Evolutionary conservation across 495 filamentous ascomycete genomes (phyloP).

Genomic region (Penicillium flavigenum): DNA sequence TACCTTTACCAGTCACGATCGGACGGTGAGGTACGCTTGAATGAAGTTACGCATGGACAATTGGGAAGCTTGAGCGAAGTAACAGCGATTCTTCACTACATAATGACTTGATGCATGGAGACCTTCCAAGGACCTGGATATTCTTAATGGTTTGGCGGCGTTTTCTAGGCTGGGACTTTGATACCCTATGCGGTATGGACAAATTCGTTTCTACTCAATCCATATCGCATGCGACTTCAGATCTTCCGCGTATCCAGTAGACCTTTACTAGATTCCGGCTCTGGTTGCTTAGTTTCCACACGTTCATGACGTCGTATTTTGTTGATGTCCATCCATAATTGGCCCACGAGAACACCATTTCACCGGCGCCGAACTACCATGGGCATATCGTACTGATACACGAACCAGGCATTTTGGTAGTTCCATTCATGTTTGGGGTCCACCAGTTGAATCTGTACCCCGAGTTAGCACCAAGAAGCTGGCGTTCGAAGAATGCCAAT

Average conservation of each 20-base stretch:
- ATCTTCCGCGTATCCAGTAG: slow-evolving; percentile 13
- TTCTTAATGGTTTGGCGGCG: slow-evolving; percentile 20
- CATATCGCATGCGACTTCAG: slow-evolving; percentile 18
- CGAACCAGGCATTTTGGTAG: slow-evolving; percentile 34
- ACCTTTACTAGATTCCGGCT: slow-evolving; percentile 2
- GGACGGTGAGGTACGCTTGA: slow-evolving; percentile 12
- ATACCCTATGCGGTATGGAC: slow-evolving; percentile 30
- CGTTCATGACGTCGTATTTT: background rate
- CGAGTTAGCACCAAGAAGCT: slow-evolving; percentile 2
- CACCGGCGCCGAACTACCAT: slow-evolving; percentile 26
- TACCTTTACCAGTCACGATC: background rate
- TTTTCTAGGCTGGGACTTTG: slow-evolving; percentile 25
- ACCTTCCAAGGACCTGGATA: slow-evolving; percentile 9
- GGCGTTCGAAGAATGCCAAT: background rate
- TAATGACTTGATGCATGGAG: slow-evolving; percentile 33
- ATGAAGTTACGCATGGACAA: slow-evolving; percentile 24
- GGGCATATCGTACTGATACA: slow-evolving; percentile 35
- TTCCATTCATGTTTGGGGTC: slow-evolving; percentile 31
- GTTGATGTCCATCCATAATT: background rate
- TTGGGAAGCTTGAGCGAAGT: slow-evolving; percentile 6
- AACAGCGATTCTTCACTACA: slow-evolving; percentile 13
- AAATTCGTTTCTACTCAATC: slow-evolving; percentile 13
- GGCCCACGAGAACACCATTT: background rate
- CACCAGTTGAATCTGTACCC: slow-evolving; percentile 26
- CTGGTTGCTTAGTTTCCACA: background rate